phyloP scores from a whole-genome alignment of 352 stramenopile species.

The Phytophthora pisi region DNA sequence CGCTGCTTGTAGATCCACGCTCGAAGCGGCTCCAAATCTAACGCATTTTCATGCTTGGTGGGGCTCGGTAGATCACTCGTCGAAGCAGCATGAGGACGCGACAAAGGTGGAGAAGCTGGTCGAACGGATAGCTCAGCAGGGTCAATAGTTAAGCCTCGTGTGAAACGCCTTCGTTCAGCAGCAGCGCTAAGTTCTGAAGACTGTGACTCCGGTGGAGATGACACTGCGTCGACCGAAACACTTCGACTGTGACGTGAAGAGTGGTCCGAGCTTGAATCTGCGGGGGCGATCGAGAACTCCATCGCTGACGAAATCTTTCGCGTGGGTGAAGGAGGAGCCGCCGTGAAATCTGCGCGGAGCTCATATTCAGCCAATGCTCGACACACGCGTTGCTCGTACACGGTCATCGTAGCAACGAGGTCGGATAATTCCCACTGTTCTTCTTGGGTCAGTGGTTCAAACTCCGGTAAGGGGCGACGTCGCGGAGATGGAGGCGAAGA shows the following conservation, averaged over 20 bases:
- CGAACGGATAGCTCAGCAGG: slow-evolving; percentile 10
- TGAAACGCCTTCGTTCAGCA: slow-evolving; percentile 40
- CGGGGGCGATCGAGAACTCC: slow-evolving; percentile 25
- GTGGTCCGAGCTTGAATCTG: slow-evolving; percentile 5
- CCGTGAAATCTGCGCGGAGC: slow-evolving; percentile 46
- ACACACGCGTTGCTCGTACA: slow-evolving; percentile 58
- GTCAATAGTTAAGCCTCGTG: slow-evolving; percentile 37
- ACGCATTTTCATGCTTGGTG: slow-evolving; percentile 23
- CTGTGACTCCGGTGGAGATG: slow-evolving; percentile 1
- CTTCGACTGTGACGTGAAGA: slow-evolving; percentile 26
- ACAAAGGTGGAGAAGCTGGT: slow-evolving; percentile 24
- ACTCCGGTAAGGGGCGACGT: slow-evolving; percentile 14
- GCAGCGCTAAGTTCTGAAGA: slow-evolving; percentile 19
- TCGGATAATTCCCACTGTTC: slow-evolving; percentile 78
- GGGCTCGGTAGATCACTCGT: slow-evolving; percentile 26
- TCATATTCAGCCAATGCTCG: slow-evolving; percentile 46
- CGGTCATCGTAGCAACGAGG: slow-evolving; percentile 48
- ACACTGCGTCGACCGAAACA: slow-evolving; percentile 28
- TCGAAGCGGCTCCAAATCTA: slow-evolving; percentile 27
- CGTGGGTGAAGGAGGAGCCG: slow-evolving; percentile 28
- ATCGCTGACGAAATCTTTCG: slow-evolving; percentile 31
- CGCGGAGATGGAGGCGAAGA: slow-evolving; percentile 22
- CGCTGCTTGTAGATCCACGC: slow-evolving; percentile 33
- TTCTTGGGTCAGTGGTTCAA: slow-evolving; percentile 47
- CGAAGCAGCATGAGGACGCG: slow-evolving; percentile 24